phyloP scores from a whole-genome alignment of 2,329 filamentous ascomycete species.

The Fusarium sp. region DNA sequence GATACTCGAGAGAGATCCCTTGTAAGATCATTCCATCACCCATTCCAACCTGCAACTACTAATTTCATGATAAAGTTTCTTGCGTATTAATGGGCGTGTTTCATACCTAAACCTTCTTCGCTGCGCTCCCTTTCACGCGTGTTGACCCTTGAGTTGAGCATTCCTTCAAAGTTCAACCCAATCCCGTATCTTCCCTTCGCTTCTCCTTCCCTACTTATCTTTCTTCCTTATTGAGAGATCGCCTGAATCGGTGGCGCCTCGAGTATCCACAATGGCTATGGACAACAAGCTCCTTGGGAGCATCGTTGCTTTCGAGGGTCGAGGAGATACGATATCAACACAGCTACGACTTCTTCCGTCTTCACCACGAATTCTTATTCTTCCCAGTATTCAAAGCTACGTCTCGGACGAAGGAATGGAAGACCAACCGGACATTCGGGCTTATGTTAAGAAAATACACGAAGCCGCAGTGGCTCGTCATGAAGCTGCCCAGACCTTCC shows the following conservation, averaged over 20 bases:
- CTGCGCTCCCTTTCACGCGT: conserved; percentile 29
- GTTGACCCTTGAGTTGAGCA: conserved; percentile 21
- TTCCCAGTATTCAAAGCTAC: conserved; percentile 67
- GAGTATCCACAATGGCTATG: conserved; percentile 43
- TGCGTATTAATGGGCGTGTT: conserved; percentile 24
- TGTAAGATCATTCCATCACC: conserved; percentile 29
- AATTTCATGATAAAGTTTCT: conserved; percentile 24
- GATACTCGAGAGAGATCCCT: conserved; percentile 7
- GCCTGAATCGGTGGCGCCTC: conserved; percentile 34
- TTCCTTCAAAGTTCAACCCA: conserved; percentile 18
- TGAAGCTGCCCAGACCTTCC: conserved; percentile 64
- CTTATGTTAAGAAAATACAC: conserved; percentile 64
- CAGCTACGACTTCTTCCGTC: conserved; percentile 72
- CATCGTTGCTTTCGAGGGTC: conserved; percentile 72
- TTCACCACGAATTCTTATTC: conserved; percentile 69
- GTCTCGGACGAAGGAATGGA: conserved; percentile 52
- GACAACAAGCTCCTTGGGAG: conserved; percentile 57
- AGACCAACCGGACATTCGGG: conserved; percentile 50
- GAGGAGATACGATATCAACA: conserved; percentile 66
- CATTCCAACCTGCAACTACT: conserved; percentile 27
- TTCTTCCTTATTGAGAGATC: conserved; percentile 19
- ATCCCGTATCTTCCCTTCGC: conserved; percentile 24
- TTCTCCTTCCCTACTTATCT: conserved; percentile 4
- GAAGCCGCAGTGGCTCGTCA: conserved; percentile 62
- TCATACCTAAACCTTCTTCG: conserved; percentile 25